phyloP scores from a whole-genome alignment of 768 basidiomycete species.

The Podaxis mareebaensis region DNA sequence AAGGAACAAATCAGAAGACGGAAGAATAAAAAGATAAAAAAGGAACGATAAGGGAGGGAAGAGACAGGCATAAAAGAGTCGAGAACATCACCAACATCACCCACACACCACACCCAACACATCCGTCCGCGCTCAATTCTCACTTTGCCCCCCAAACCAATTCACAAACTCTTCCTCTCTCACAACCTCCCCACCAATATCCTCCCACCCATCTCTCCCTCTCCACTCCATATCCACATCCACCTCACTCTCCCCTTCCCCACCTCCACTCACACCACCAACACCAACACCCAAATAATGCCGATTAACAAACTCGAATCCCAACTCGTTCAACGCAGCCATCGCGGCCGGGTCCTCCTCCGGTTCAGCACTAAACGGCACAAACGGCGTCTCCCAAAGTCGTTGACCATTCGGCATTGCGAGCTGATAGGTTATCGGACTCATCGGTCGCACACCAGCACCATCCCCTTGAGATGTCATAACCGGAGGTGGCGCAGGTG shows the following conservation, averaged over 20 bases:
- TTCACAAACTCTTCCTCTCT: constrained; percentile 9
- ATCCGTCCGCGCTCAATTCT: neutral
- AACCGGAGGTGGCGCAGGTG: neutral
- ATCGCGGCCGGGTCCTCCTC: neutral
- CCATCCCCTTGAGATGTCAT: too few relatives aligned
- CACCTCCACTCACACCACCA: neutral
- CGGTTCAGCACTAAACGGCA: constrained; percentile 4
- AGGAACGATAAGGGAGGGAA: neutral
- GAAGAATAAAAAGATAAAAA: neutral
- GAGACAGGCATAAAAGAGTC: neutral
- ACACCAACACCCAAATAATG: neutral
- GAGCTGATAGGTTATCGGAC: constrained; percentile 8
- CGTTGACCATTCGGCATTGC: constrained; percentile 14
- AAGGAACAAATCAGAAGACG: neutral
- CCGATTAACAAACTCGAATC: constrained; percentile 10
- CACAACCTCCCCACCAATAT: constrained; percentile 5
- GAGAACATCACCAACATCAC: neutral
- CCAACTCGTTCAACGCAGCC: constrained; percentile 9
- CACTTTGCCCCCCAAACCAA: constrained; percentile 5
- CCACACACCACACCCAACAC: neutral
- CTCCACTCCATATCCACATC: constrained; percentile 1
- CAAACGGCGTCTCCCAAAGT: constrained; percentile 8
- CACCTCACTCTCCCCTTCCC: neutral
- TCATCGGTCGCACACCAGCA: neutral
- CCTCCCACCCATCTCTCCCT: constrained; percentile 15